Conservation (phyloP, 2,329 filamentous ascomycete genomes). For the Verticillium nonalfalfae region DNA sequence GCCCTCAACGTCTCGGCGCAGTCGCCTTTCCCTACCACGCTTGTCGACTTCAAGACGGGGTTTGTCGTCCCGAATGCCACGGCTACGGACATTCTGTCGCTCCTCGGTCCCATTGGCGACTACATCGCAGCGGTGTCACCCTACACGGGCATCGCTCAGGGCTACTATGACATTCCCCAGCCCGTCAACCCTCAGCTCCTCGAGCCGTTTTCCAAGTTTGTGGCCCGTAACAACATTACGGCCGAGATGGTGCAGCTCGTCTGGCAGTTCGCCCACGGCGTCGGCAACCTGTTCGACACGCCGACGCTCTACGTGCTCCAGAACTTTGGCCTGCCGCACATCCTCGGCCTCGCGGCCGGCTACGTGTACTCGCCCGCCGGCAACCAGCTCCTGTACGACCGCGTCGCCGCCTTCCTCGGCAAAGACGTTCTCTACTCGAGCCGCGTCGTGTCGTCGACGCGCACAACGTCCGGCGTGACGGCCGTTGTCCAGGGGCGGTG, state of each 20-base stretch:
- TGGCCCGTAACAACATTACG: constrained; percentile 30
- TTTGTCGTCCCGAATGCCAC: constrained; percentile 8
- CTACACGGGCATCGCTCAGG: constrained; percentile 10
- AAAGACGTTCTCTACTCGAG: constrained; percentile 20
- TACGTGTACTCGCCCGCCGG: constrained; percentile 10
- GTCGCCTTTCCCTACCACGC: constrained; percentile 16
- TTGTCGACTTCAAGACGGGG: constrained; percentile 12
- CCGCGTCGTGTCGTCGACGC: constrained; percentile 14
- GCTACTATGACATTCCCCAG: constrained; percentile 27
- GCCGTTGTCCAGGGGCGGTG: constrained; percentile 18
- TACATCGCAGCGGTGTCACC: constrained; percentile 6
- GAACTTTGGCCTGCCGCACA: constrained; percentile 17
- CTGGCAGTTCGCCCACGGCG: constrained; percentile 26
- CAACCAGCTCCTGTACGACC: constrained; percentile 19
- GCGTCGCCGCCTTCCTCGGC: constrained; percentile 17
- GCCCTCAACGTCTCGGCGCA: constrained; percentile 2
- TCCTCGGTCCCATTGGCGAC: constrained; percentile 3
- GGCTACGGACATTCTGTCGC: constrained; percentile 3
- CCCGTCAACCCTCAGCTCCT: constrained; percentile 35
- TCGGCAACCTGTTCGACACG: constrained; percentile 30
- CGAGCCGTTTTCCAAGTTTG: constrained; percentile 32
- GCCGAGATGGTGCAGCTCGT: constrained; percentile 26
- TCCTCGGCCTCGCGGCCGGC: constrained; percentile 28
- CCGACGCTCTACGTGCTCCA: constrained; percentile 33
- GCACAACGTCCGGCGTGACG: constrained; percentile 13